Evolutionary conservation across 2,329 filamentous ascomycete species (phyloP).

Genomic region (Aspergillus fijiensis): DNA sequence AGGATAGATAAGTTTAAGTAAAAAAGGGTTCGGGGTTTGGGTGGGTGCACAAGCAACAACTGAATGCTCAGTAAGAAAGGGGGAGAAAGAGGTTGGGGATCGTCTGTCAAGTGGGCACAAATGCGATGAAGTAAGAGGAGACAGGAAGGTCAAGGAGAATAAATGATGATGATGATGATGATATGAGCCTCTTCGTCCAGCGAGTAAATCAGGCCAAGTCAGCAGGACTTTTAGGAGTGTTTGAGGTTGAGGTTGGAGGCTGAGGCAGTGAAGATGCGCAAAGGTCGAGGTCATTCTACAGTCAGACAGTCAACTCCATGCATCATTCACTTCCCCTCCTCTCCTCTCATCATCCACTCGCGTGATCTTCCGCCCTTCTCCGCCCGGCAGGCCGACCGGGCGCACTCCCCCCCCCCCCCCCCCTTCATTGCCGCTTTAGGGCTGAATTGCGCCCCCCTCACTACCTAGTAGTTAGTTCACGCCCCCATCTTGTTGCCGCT

Average conservation of each 20-base stretch:
- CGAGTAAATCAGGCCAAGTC: neutral
- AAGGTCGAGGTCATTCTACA: conserved; percentile 3
- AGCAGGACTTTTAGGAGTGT: neutral
- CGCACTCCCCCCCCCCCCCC: neutral
- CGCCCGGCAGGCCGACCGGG: neutral
- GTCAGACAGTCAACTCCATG: neutral
- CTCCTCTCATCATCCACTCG: conserved; percentile 1
- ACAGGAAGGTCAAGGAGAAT: neutral
- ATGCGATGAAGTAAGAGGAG: neutral
- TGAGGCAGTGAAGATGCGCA: neutral
- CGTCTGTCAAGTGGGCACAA: neutral
- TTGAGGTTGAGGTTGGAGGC: too few species aligned
- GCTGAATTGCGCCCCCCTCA: neutral
- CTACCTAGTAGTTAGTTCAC: too few species aligned
- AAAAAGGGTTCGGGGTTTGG: neutral
- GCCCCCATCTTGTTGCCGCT: neutral
- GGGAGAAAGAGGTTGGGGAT: neutral
- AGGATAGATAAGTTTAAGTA: conserved; percentile 9
- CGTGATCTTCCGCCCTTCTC: conserved; percentile 6
- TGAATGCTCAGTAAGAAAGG: neutral
- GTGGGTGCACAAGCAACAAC: neutral
- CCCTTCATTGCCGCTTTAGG: neutral
- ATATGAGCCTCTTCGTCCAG: neutral
- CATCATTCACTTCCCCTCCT: neutral
- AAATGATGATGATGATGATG: neutral